Conservation (phyloP, 768 basidiomycete genomes). For the Crepidotus variabilis region DNA sequence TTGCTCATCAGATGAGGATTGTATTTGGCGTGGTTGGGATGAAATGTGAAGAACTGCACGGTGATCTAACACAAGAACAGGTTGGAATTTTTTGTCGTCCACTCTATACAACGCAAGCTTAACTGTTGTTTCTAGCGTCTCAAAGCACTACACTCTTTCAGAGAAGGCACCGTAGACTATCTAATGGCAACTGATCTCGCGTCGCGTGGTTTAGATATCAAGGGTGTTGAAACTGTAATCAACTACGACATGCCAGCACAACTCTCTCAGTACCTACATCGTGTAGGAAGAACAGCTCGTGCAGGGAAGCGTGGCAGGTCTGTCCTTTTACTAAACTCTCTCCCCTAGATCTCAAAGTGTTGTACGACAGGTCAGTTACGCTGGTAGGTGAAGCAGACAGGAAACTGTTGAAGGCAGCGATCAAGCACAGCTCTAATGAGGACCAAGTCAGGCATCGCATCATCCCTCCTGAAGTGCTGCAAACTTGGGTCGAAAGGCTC, state of each 20-base stretch:
- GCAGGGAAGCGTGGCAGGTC: conserved; percentile 91
- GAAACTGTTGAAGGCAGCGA: conserved; percentile 93
- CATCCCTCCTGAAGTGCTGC: conserved; percentile 70
- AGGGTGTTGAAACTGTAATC: conserved; percentile 95
- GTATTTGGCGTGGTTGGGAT: conserved; percentile 87
- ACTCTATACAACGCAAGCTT: background rate
- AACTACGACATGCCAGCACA: conserved; percentile 99
- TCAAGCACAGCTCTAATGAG: conserved; percentile 77
- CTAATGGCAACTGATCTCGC: conserved; percentile 97
- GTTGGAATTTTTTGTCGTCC: conserved; percentile 33
- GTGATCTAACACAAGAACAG: conserved; percentile 95
- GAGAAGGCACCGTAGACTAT: conserved; percentile 84
- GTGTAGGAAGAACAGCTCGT: conserved; percentile 95
- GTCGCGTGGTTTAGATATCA: conserved; percentile 94
- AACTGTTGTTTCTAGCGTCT: conserved; percentile 56
- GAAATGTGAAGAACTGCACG: conserved; percentile 91
- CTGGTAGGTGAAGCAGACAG: conserved; percentile 95
- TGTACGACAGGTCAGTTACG: conserved; percentile 72
- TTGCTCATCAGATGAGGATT: conserved; percentile 95
- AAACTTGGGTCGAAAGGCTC: conserved; percentile 68
- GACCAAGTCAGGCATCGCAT: conserved; percentile 89
- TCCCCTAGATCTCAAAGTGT: background rate
- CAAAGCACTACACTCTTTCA: conserved; percentile 80
- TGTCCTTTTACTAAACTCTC: conserved; percentile 25
- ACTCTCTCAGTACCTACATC: conserved; percentile 91